Evolutionary conservation across 495 filamentous ascomycete genomes (phyloP).

Genomic region (Aspergillus carlsbadensis): DNA sequence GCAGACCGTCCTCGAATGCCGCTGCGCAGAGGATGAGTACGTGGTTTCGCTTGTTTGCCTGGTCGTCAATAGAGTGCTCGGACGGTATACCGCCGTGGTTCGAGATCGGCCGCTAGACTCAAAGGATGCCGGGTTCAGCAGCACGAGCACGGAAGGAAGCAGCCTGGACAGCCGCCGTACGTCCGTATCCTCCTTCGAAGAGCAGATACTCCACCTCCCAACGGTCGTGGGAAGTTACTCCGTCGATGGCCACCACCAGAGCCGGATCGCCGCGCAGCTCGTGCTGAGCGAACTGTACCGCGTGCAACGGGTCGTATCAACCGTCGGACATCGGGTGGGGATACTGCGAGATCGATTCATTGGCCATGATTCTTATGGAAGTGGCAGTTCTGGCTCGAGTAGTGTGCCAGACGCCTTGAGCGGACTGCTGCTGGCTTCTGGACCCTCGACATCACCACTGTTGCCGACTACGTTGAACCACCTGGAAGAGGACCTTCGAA

Average conservation of each 20-base stretch:
- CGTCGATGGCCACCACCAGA: conserved; percentile 22
- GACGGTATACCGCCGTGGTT: conserved; percentile 24
- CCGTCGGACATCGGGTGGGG: not conserved
- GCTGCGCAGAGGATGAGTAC: conserved; percentile 26
- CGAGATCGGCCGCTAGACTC: conserved; percentile 3
- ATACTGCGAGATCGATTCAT: not conserved
- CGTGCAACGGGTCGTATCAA: conserved; percentile 30
- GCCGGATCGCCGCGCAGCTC: conserved; percentile 33
- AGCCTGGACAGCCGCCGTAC: not conserved
- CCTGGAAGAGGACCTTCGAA: conserved; percentile 9
- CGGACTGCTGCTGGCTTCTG: not conserved
- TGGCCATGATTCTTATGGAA: not conserved
- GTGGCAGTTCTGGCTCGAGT: not conserved
- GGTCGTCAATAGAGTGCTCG: conserved; percentile 30
- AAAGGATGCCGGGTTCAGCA: not conserved
- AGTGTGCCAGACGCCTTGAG: not conserved
- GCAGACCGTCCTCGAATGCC: conserved; percentile 24
- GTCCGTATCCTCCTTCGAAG: not conserved
- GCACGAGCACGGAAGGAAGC: not conserved
- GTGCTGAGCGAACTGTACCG: conserved; percentile 42
- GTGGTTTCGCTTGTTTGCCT: conserved; percentile 26
- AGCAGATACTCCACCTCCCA: conserved; percentile 4
- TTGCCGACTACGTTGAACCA: not conserved
- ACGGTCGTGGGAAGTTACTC: conserved; percentile 13
- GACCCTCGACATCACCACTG: not conserved